Conservation (phyloP, 192 early-diverging fungal genomes). For the Coemansia furcata region DNA sequence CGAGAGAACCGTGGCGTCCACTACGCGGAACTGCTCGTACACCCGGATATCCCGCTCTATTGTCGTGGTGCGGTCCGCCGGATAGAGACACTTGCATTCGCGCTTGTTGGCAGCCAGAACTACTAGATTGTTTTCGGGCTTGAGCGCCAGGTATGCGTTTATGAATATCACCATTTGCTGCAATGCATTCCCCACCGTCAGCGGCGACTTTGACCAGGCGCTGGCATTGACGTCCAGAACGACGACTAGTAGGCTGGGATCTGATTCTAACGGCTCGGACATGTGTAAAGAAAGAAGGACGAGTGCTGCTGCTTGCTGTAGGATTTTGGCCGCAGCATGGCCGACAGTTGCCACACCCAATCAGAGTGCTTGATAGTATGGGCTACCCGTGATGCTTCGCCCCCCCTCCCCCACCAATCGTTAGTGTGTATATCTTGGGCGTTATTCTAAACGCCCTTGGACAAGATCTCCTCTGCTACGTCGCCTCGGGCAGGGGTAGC, state of each 20-base stretch:
- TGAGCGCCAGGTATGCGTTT: slow-evolving; percentile 89
- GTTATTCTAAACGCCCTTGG: too few species aligned
- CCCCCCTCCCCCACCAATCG: too few species aligned
- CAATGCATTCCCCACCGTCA: slow-evolving; percentile 66
- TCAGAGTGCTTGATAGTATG: too few species aligned
- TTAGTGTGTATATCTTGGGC: too few species aligned
- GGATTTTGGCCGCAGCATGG: background rate
- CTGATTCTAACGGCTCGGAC: slow-evolving; percentile 53
- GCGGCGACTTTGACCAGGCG: slow-evolving; percentile 63
- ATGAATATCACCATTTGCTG: slow-evolving; percentile 83
- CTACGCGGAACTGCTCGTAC: slow-evolving; percentile 50
- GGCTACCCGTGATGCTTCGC: too few species aligned
- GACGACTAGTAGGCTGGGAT: slow-evolving; percentile 76
- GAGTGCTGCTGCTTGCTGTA: background rate
- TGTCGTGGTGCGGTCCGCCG: slow-evolving; percentile 8
- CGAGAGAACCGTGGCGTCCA: slow-evolving; percentile 35
- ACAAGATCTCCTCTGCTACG: too few species aligned
- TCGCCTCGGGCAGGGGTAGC: too few species aligned
- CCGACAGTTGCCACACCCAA: background rate
- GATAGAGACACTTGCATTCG: slow-evolving; percentile 43
- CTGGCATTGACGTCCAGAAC: slow-evolving; percentile 82
- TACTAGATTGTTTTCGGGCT: slow-evolving; percentile 84
- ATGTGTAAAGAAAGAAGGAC: background rate
- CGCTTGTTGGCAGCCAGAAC: slow-evolving; percentile 63
- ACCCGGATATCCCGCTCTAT: slow-evolving; percentile 36